These are phyloP conservation scores for Stachybotrys echinatus DNA, from an alignment of 2,329 filamentous ascomycete species.

Conservation along the genomic window DNA sequence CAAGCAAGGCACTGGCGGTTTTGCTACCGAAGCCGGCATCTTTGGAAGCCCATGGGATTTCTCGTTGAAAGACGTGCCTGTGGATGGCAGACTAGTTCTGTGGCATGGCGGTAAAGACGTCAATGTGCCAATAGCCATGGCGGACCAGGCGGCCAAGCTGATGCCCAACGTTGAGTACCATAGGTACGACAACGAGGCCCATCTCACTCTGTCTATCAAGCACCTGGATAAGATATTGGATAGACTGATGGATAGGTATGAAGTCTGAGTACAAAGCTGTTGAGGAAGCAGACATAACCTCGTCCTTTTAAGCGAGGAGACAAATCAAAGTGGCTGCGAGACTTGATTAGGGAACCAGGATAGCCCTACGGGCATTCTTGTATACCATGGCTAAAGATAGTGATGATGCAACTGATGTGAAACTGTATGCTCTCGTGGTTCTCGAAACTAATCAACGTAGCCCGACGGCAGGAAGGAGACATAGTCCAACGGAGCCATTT, in stretches of 20 bases:
- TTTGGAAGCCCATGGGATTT: background rate
- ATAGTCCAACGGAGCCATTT: slow-evolving; percentile 64
- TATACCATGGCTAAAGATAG: too few species aligned
- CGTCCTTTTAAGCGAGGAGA: too few species aligned
- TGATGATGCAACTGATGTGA: too few species aligned
- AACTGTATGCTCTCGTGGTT: too few species aligned
- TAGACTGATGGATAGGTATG: background rate
- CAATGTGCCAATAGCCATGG: background rate
- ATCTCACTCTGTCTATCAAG: background rate
- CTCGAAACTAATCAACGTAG: slow-evolving; percentile 50
- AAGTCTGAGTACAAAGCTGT: too few species aligned
- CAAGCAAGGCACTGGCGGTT: background rate
- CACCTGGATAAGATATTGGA: background rate
- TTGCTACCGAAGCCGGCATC: background rate
- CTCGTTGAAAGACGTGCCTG: background rate
- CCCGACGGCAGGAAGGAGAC: slow-evolving; percentile 55
- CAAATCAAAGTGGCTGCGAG: too few species aligned
- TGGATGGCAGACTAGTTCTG: background rate
- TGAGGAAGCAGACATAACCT: too few species aligned
- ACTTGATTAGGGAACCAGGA: too few species aligned
- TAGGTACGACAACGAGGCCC: background rate
- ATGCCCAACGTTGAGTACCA: background rate
- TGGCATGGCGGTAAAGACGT: background rate
- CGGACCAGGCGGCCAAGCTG: background rate
- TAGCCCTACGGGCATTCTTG: too few species aligned